Percentiles rank a stretch among this genome's conserved stretches.
phyloP scores from a whole-genome alignment of 352 stramenopile genomes.

The Phytophthora litchii region DNA sequence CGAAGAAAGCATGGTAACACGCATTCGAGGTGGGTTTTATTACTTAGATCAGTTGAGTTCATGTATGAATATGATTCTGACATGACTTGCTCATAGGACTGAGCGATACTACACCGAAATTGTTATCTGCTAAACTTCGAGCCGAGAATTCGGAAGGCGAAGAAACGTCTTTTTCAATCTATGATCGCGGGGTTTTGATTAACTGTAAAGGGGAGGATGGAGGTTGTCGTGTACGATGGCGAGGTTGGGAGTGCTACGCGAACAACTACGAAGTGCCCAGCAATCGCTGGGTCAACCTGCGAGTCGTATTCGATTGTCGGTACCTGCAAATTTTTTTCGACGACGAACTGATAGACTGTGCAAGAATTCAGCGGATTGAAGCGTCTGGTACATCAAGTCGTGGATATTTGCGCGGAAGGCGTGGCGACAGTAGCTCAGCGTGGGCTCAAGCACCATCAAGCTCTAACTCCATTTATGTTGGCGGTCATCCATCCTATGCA shows the following conservation, averaged over 20 bases:
- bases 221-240: conserved; percentile 55
- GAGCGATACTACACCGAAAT: conserved; percentile 36
- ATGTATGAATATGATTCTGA: not conserved
- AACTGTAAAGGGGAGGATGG: conserved; percentile 23
- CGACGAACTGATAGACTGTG: conserved; percentile 50
- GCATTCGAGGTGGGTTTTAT: conserved; percentile 2
- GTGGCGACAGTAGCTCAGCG: conserved; percentile 11
- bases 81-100: not conserved
- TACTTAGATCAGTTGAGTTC: conserved; percentile 11
- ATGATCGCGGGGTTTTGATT: conserved; percentile 47
- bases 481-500: conserved; percentile 56
- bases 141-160: conserved; percentile 17
- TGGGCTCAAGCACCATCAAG: conserved; percentile 34
- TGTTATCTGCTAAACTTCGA: conserved; percentile 46
- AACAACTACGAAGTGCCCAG: conserved; percentile 57
- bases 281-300: conserved; percentile 57
- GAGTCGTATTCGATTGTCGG: conserved; percentile 51
- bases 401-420: conserved; percentile 12
- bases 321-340: conserved; percentile 61
- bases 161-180: conserved; percentile 49
- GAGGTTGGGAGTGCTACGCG: conserved; percentile 50
- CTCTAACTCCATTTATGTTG: conserved; percentile 55
- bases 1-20: conserved; percentile 1
- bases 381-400: not conserved
- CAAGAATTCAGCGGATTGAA: conserved; percentile 23